phyloP scores from a whole-genome alignment of 306 rosid genomes.

The Mimosa pudica region DNA sequence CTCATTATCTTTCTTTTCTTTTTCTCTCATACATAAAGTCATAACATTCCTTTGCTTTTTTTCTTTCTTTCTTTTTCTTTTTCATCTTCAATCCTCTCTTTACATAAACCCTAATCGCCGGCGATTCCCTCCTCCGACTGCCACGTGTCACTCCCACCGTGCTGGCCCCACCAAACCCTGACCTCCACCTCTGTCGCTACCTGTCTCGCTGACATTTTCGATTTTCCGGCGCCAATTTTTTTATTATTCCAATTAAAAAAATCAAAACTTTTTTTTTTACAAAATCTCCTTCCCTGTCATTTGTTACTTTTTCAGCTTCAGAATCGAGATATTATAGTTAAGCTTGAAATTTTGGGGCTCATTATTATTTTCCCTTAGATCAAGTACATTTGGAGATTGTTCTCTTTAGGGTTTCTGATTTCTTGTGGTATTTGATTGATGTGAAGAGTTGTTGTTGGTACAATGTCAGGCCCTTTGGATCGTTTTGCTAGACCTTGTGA shows the following conservation, averaged over 20 bases:
- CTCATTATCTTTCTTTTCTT: not conserved
- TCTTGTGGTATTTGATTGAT: constrained; percentile 18
- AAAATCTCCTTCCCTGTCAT: not conserved
- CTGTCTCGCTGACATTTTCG: constrained; percentile 48
- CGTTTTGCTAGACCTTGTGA: constrained; percentile 84
- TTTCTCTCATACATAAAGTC: too few species aligned
- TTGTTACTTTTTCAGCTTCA: not conserved
- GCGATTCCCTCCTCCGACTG: not conserved
- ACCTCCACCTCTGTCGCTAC: constrained; percentile 36
- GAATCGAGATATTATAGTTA: not conserved
- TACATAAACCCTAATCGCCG: not conserved
- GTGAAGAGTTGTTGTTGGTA: constrained; percentile 4
- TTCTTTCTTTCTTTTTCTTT: not conserved
- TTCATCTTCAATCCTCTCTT: not conserved
- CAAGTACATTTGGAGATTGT: not conserved
- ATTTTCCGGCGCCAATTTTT: constrained; percentile 20
- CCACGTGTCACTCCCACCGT: constrained; percentile 21
- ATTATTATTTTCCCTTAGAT: constrained; percentile 24
- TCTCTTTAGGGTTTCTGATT: constrained; percentile 14
- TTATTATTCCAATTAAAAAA: too few species aligned
- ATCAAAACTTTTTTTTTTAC: too few species aligned
- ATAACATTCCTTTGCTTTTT: not conserved
- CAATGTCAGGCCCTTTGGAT: constrained; percentile 84
- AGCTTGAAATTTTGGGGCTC: constrained; percentile 15
- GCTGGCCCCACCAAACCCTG: constrained; percentile 29